Evolutionary conservation across 2,329 filamentous ascomycete species (phyloP).

Genomic region (Diaporthe sp.): DNA sequence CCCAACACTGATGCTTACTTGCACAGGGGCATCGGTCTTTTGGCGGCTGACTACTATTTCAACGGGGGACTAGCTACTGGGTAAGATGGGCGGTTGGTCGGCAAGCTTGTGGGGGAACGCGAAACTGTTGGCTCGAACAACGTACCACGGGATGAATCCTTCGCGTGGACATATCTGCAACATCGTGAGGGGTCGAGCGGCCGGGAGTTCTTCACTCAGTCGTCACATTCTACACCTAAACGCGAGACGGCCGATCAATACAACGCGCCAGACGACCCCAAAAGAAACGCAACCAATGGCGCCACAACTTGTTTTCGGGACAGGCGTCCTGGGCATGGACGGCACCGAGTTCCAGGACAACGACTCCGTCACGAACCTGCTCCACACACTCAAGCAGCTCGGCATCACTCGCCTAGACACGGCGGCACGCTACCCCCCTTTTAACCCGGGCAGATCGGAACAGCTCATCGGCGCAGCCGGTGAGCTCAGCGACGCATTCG

Average conservation of each 20-base stretch:
- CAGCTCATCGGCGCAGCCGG: constrained; percentile 44
- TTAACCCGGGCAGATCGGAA: constrained; percentile 45
- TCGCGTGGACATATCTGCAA: no score
- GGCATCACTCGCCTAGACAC: constrained; percentile 35
- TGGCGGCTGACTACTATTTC: no score
- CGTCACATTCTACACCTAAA: neutral
- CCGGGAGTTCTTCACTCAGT: neutral
- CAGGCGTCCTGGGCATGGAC: constrained; percentile 42
- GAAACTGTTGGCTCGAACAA: neutral
- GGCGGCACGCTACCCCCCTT: constrained; percentile 47
- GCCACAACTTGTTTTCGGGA: constrained; percentile 44
- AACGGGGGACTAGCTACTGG: no score
- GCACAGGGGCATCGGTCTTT: no score
- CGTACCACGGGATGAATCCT: neutral
- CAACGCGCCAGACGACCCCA: neutral
- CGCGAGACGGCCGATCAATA: neutral
- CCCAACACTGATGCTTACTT: neutral
- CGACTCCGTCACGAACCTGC: constrained; percentile 36
- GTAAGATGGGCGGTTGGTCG: no score
- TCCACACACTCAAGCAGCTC: constrained; percentile 36
- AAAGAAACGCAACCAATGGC: constrained; percentile 33
- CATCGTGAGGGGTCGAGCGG: neutral
- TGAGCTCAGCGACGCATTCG: constrained; percentile 40
- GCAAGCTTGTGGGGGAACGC: neutral
- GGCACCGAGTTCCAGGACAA: constrained; percentile 41